phyloP scores from a whole-genome alignment of 2,329 filamentous ascomycete genomes.

The Claviceps purpurea region DNA sequence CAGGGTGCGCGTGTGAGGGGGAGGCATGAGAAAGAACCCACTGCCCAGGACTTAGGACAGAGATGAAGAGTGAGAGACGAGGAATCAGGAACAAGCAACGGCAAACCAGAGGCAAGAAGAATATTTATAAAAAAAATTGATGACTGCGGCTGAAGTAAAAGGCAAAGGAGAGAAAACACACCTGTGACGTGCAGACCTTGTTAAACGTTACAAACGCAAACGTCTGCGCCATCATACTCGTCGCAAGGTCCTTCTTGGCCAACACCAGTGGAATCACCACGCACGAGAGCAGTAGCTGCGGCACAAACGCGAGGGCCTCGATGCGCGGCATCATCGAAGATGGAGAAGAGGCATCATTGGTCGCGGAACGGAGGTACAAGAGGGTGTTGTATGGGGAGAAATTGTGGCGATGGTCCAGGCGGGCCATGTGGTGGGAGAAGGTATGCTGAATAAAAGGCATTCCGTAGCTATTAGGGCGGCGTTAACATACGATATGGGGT shows the following conservation, averaged over 20 bases:
- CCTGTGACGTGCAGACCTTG: slow-evolving; percentile 97
- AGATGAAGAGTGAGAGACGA: no score
- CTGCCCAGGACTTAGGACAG: no score
- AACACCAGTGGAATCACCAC: slow-evolving; percentile 62
- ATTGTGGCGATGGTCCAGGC: slow-evolving; percentile 94
- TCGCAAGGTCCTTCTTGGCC: slow-evolving; percentile 68
- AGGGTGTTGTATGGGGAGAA: slow-evolving; percentile 94
- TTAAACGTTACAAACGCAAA: slow-evolving; percentile 97
- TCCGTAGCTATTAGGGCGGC: slow-evolving; percentile 46
- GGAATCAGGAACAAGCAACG: no score
- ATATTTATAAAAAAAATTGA: not conserved
- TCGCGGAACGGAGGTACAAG: slow-evolving; percentile 70
- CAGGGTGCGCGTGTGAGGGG: no score
- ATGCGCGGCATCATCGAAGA: slow-evolving; percentile 31
- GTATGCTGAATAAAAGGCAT: slow-evolving; percentile 75
- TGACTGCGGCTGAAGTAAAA: not conserved
- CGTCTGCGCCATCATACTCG: slow-evolving; percentile 84
- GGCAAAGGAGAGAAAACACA: slow-evolving; percentile 22
- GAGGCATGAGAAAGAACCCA: no score
- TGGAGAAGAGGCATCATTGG: slow-evolving; percentile 23
- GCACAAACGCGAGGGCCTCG: slow-evolving; percentile 77
- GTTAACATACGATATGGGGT: no score
- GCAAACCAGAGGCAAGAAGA: not conserved
- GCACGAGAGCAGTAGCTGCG: slow-evolving; percentile 71
- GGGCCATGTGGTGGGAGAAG: slow-evolving; percentile 81